These are phyloP conservation scores for Pythium biforme DNA, from an alignment of 352 stramenopile species.

Conservation along the genomic window DNA sequence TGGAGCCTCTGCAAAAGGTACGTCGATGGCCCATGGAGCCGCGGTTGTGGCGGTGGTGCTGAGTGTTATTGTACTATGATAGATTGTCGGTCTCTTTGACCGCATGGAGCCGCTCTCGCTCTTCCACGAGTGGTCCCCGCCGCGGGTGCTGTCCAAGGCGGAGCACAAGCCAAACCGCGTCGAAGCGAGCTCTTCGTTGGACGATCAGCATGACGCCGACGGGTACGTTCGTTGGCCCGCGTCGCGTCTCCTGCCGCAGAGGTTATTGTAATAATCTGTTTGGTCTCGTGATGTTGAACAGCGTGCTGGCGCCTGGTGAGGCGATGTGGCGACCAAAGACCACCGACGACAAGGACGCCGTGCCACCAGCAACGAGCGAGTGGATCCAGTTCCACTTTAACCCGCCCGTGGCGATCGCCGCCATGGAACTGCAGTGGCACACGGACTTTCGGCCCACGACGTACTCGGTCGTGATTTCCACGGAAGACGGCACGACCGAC, in stretches of 20 bases:
- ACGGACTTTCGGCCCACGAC: slow-evolving; percentile 4
- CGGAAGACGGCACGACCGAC: slow-evolving; percentile 20
- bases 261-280: too few species aligned
- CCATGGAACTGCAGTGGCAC: slow-evolving; percentile 24
- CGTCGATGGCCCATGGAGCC: not conserved
- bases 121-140: slow-evolving; percentile 79
- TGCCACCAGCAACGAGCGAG: slow-evolving; percentile 8
- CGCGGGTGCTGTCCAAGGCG: slow-evolving; percentile 46
- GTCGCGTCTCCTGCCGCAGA: too few species aligned
- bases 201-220: slow-evolving; percentile 50
- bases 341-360: not conserved
- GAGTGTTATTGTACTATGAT: not conserved
- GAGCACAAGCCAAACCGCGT: slow-evolving; percentile 45
- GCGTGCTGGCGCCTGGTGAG: not conserved
- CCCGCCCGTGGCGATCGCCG: slow-evolving; percentile 11
- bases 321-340: slow-evolving; percentile 14
- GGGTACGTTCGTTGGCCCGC: slow-evolving; percentile 30
- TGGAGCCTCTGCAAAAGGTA: slow-evolving; percentile 67
- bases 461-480: slow-evolving; percentile 22
- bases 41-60: too few species aligned
- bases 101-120: slow-evolving; percentile 65
- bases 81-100: slow-evolving; percentile 64
- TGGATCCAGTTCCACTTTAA: slow-evolving; percentile 31
- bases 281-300: not conserved
- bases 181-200: slow-evolving; percentile 54